These are phyloP conservation scores for Auricularia sp. DNA, from an alignment of 768 basidiomycete species.

Conservation along the genomic window DNA sequence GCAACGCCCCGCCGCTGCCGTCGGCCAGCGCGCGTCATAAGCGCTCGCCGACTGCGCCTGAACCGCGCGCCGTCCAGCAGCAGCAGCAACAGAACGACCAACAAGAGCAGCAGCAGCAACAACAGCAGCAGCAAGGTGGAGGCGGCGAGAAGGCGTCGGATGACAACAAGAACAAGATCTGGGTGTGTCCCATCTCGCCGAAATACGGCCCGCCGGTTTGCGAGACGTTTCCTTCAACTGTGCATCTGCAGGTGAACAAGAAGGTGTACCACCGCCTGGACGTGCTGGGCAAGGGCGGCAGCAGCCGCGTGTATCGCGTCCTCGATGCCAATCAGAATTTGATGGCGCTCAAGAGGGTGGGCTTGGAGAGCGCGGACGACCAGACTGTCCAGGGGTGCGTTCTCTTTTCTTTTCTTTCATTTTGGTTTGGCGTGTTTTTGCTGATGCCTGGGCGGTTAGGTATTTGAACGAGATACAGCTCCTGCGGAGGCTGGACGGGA, in stretches of 20 bases:
- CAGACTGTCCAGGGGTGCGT: constrained; percentile 56
- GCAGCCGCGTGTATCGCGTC: constrained; percentile 92
- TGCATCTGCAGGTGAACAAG: constrained; percentile 56
- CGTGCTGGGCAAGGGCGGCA: constrained; percentile 86
- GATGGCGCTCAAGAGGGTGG: constrained; percentile 79
- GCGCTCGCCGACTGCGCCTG: constrained; percentile 62
- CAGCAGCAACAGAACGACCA: constrained; percentile 29
- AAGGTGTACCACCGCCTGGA: constrained; percentile 76
- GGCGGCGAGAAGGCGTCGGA: constrained; percentile 29
- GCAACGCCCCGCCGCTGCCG: neutral
- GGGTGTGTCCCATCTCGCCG: constrained; percentile 1
- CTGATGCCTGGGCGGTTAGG: constrained; percentile 23
- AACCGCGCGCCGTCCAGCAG: constrained; percentile 29
- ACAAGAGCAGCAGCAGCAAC: constrained; percentile 19
- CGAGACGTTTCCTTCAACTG: neutral
- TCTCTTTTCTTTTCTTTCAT: neutral
- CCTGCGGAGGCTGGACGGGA: constrained; percentile 87
- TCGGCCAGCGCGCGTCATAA: constrained; percentile 32
- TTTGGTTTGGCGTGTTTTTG: too few relatives aligned
- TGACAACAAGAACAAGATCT: constrained; percentile 9
- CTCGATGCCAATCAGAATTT: constrained; percentile 66
- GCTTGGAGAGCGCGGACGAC: constrained; percentile 76
- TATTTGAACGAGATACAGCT: constrained; percentile 96
- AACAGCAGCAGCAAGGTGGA: constrained; percentile 30
- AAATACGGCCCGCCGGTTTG: neutral